Evolutionary conservation across 352 stramenopile species (phyloP).

Genomic region (Phytophthora cryptogea): DNA sequence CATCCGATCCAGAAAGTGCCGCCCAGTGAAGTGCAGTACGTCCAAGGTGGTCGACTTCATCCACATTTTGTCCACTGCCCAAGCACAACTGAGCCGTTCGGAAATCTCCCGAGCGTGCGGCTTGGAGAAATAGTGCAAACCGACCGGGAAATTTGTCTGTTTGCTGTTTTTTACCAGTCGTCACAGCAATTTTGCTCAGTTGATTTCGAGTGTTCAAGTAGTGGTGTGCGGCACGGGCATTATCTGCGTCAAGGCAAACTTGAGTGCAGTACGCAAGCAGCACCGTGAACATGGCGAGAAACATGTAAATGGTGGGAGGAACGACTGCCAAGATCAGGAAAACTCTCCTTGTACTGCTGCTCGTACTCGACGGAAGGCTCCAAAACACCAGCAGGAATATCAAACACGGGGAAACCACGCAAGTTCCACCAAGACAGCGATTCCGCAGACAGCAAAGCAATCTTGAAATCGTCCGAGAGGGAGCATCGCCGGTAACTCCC

Average conservation of each 20-base stretch:
- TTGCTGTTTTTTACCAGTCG: slow-evolving; percentile 33
- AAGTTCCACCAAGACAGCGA: slow-evolving; percentile 56
- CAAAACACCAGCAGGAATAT: slow-evolving; percentile 62
- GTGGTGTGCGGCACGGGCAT: slow-evolving; percentile 60
- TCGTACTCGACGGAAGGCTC: slow-evolving; percentile 33
- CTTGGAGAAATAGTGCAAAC: slow-evolving; percentile 68
- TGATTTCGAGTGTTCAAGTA: slow-evolving; percentile 49
- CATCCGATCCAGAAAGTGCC: slow-evolving; percentile 54
- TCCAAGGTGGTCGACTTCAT: slow-evolving; percentile 69
- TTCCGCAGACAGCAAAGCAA: slow-evolving; percentile 73
- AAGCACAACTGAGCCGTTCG: slow-evolving; percentile 64
- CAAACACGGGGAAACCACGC: slow-evolving; percentile 55
- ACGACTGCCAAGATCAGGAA: slow-evolving; percentile 56
- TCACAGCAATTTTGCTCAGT: slow-evolving; percentile 61
- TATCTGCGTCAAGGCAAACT: slow-evolving; percentile 51
- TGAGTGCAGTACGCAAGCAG: slow-evolving; percentile 59
- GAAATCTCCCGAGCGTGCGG: slow-evolving; percentile 48
- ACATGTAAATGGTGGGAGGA: slow-evolving; percentile 44
- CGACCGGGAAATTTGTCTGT: slow-evolving; percentile 46
- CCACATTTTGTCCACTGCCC: slow-evolving; percentile 56
- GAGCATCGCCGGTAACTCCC: slow-evolving; percentile 21
- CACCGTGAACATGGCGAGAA: slow-evolving; percentile 40
- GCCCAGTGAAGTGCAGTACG: slow-evolving; percentile 73
- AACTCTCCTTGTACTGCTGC: slow-evolving; percentile 27
- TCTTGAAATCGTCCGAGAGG: slow-evolving; percentile 43